Evolutionary conservation across 2,329 filamentous ascomycete species (phyloP), one percentile per base, ranked within the genome.

Genomic region (Talaromyces atroroseus): DNA sequence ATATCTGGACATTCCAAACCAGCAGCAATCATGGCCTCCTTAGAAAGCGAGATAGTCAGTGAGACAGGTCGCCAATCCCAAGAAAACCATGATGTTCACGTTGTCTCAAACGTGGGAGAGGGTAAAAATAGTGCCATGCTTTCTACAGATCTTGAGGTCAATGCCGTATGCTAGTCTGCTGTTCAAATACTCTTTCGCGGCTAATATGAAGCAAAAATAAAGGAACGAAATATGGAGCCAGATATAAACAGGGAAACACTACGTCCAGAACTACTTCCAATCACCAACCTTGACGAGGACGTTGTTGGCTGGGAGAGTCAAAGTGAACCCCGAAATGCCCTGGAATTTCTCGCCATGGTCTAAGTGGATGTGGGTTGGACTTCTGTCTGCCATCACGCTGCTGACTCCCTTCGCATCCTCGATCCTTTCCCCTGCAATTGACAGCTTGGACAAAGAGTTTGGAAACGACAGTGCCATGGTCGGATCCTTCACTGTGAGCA

Each of bases 221-320:
- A 29, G 26, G 26, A 29, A 11, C 26, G 11, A 29, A 29, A 29
- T 8, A 7, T 29, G 26, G 2, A 29, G 26, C 26, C 2, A 10
- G 26, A 29, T 11, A 42, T 10, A 24, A 51, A 32, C 10, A 34
- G 32, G 14, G 48, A 36, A 21, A 26, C n/a, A 48, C n/a, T 51
- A 23, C 34, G 34, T 8, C 34, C 24, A n/a, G 49, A 51, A 23
- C 6, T 24, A 44, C 58, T 70, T n/a, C 82, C 81, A 0, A 60
- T 77, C 26, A 77, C 75, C 18, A 75, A 85, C 60, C 76, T 85
- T 20, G 74, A 74, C 53, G 71, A 68, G 1, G 79, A 78, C n/a
- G 64, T 85, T 57, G 78, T 85, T 18, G 83, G 82, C 36, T 85
- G 83, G 83, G 82, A 85, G 3, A 67, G 74, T 38, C 79, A 82